These are phyloP conservation scores for Leucocoprinus birnbaumii DNA, from an alignment of 768 basidiomycete species.

Conservation along the genomic window DNA sequence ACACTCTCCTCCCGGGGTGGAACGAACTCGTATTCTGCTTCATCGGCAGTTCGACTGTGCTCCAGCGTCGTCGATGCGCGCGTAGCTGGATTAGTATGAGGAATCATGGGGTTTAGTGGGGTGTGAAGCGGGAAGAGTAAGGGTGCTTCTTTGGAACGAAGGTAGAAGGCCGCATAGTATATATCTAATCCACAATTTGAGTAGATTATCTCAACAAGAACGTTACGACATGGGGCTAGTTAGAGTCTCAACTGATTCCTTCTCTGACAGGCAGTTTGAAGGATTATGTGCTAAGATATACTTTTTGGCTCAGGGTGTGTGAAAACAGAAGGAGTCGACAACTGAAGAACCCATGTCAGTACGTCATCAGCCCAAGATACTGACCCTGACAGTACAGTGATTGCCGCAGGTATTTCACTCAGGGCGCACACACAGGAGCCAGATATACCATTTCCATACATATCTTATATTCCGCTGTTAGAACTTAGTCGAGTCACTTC, in stretches of 20 bases:
- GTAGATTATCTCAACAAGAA: conserved; percentile 5
- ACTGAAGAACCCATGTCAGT: not conserved
- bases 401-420: too few relatives aligned
- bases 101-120: not conserved
- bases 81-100: not conserved
- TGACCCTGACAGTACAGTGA: too few relatives aligned
- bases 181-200: conserved; percentile 14
- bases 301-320: not conserved
- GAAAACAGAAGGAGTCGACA: not conserved
- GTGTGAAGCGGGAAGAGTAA: too few relatives aligned
- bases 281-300: not conserved
- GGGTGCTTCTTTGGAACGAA: not conserved
- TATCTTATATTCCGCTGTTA: too few relatives aligned
- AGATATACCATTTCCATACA: too few relatives aligned
- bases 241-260: not conserved
- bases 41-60: not conserved
- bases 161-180: not conserved
- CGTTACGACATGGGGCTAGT: conserved; percentile 12
- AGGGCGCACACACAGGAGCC: too few relatives aligned
- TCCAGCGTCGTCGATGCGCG: not conserved
- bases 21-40: not conserved
- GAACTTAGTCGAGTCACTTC: too few relatives aligned
- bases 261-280: conserved; percentile 1
- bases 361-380: too few relatives aligned
- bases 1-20: not conserved